Evolutionary conservation across 805 yeast species (phyloP).

Genomic region (Candida tallmaniae): DNA sequence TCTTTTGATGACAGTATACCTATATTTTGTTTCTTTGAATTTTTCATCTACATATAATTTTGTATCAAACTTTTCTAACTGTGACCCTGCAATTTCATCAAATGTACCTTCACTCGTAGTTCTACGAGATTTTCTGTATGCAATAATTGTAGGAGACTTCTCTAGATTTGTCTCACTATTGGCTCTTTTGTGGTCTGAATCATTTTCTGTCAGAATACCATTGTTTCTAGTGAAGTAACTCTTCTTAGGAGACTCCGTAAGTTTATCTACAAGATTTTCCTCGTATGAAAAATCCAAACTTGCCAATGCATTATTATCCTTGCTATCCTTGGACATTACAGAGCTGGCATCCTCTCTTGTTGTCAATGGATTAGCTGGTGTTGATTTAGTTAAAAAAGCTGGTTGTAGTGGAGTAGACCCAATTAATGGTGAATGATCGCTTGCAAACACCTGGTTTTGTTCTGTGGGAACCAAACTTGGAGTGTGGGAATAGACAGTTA

Average conservation of each 20-base stretch:
- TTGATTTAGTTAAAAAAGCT: slow-evolving; percentile 34
- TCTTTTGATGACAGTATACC: slow-evolving; percentile 60
- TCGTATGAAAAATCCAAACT: slow-evolving; percentile 7
- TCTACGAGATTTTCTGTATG: slow-evolving; percentile 34
- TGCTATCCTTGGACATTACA: slow-evolving; percentile 21
- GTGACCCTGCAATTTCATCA: slow-evolving; percentile 11
- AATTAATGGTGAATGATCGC: slow-evolving; percentile 3
- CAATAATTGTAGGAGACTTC: slow-evolving; percentile 33
- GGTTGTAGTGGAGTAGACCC: slow-evolving; percentile 26
- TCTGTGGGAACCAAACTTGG: not conserved
- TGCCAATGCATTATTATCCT: slow-evolving; percentile 9
- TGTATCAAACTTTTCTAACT: slow-evolving; percentile 26
- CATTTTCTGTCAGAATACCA: slow-evolving; percentile 5
- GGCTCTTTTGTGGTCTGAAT: slow-evolving; percentile 6
- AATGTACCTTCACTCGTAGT: slow-evolving; percentile 28
- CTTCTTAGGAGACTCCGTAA: slow-evolving; percentile 8
- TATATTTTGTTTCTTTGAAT: slow-evolving; percentile 52
- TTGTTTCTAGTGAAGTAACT: not conserved
- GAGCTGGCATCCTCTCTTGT: slow-evolving; percentile 48
- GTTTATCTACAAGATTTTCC: slow-evolving; percentile 4
- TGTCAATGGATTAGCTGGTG: slow-evolving; percentile 50
- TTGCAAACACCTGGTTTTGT: not conserved
- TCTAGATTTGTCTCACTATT: slow-evolving; percentile 5
- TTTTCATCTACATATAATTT: slow-evolving; percentile 54
- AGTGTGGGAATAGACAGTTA: not conserved